Evolutionary conservation across 306 rosid species (phyloP).

Genomic region (Arachis hypogaea): DNA sequence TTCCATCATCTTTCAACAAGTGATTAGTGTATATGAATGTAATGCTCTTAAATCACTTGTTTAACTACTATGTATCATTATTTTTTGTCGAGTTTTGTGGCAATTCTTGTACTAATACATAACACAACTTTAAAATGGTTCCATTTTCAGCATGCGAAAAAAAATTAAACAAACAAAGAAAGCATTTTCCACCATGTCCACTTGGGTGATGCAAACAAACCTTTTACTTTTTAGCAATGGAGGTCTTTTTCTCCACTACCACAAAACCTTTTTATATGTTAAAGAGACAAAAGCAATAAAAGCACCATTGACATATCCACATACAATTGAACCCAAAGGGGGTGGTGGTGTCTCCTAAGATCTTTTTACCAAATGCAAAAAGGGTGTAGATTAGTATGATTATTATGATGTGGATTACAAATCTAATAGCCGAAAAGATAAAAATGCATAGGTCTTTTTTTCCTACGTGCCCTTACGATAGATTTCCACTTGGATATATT

Average conservation of each 20-base stretch:
- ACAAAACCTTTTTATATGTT: background rate
- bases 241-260: constrained; percentile 14
- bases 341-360: background rate
- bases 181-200: background rate
- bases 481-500: constrained; percentile 35
- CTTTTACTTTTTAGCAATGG: background rate
- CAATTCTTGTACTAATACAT: no score
- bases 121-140: background rate
- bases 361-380: constrained; percentile 6
- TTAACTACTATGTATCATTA: background rate
- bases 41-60: no score
- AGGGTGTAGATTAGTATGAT: background rate
- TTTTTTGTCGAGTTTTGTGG: no score
- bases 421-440: background rate
- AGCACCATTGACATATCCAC: background rate
- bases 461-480: constrained; percentile 29
- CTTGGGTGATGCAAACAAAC: background rate
- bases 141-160: background rate
- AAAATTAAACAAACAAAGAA: no score
- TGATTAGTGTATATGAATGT: background rate
- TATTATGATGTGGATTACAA: constrained; percentile 13
- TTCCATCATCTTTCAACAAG: background rate
- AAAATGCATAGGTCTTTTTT: background rate
- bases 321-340: background rate
- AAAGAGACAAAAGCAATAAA: background rate